Evolutionary conservation across 306 rosid genomes (phyloP).

Genomic region (Chamaecrista fasciculata): DNA sequence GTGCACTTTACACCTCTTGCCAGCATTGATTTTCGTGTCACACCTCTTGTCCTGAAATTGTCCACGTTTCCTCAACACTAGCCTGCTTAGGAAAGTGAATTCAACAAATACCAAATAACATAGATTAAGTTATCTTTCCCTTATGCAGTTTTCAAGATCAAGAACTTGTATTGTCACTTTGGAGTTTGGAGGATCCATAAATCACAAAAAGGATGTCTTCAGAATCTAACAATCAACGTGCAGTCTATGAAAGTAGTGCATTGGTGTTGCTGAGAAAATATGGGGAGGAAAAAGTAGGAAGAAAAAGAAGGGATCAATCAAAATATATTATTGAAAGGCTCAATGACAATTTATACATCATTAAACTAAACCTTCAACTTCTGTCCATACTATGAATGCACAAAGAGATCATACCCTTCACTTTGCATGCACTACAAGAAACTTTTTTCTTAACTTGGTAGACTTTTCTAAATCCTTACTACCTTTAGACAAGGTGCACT

Average conservation of each 20-base stretch:
- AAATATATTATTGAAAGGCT: background rate
- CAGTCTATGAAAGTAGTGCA: background rate
- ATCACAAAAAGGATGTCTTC: background rate
- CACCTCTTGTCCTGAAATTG: background rate
- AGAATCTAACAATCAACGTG: background rate
- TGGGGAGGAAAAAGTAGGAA: background rate
- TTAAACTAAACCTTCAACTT: background rate
- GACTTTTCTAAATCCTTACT: background rate
- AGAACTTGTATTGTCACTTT: background rate
- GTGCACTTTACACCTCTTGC: background rate
- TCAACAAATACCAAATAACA: background rate
- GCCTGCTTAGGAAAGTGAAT: background rate
- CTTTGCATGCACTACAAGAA: background rate
- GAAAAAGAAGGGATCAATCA: background rate
- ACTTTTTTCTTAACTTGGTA: background rate
- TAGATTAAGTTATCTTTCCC: background rate
- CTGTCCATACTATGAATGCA: background rate
- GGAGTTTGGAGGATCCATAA: background rate
- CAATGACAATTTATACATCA: background rate
- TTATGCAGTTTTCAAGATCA: background rate
- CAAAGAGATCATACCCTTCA: background rate
- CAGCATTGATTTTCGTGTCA: background rate
- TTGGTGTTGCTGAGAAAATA: background rate
- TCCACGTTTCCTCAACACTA: background rate
- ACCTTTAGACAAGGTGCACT: background rate